Base-by-base conservation (phyloP, 2,329 filamentous ascomycete species). In the Fusarium sarcochroum region DNA sequence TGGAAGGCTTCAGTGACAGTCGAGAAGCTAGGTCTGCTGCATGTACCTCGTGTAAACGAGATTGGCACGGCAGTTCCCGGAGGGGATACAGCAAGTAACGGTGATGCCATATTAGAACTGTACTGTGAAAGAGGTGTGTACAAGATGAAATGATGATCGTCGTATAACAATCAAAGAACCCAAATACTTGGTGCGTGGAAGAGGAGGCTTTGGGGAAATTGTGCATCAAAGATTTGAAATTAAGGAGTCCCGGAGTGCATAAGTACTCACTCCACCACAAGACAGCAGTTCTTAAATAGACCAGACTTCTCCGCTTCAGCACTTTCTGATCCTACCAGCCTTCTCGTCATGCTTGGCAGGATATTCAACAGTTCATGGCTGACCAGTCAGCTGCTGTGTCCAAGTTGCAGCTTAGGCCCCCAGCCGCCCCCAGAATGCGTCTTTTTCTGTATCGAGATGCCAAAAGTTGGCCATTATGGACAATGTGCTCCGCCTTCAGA, bases 1-100 rank as follows among this genome's bases (percentile, higher is more conserved):
- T 75, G 75, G 63, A 81, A 80, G 18, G 79, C 77, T 7, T 77
- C 69, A 25, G 79, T 80, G 48, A 78, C 63, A 13, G 80, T 81
- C n/a, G 72, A 63, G 40, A 73, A 73, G 21, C 50, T 69, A 18
- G 70, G 70, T n/a, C 40, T 37, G 25, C 53, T 68, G n/a, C 48
- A 58, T 11, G 66, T 41, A 30, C 70, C 70, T 42, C 58, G 55
- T 48, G 65, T 73, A 40, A 73, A 73, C 18, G 70, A 70, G 56
- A 68, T 45, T 27, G 66, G 70, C 42, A 66, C 67, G 14, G 45
- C 41, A 45, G 57, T 49, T 40, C 53, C 60, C 38, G 23, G 30
- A 9, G 56, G 48, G 23, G 47, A 41, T 18, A 47, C 7, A 21
- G 44, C 34, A 45, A 34, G 48, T 35, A 58, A 49, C 20, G 45